Base-by-base conservation (phyloP, 306 rosid species). In the Vicia faba region DNA sequence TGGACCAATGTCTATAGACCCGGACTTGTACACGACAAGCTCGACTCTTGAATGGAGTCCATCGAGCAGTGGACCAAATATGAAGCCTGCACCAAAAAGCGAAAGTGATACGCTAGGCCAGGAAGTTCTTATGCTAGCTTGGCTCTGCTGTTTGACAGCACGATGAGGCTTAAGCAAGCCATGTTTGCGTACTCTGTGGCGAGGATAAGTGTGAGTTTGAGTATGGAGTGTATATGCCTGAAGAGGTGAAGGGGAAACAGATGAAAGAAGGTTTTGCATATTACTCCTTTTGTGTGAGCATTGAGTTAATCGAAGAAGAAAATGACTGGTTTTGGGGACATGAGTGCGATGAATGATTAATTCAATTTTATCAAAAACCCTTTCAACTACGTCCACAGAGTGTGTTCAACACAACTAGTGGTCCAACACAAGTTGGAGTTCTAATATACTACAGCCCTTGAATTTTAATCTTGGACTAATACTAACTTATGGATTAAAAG, bases 21-120 rank as follows among this genome's bases (percentile, higher is more conserved):
- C 89, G 0, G 71, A 79, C 29, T 80, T 65, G 69, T 92, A 92
- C 0, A 74, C 91, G 3, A 89, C 85, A 16, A 89, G 96, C 66
- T 84, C 75, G 13, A 92, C 96, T 63, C 91, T 72, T 1, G 98
- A 92, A 75, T 92, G 95, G 63, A 89, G 84, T 12, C 95, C 96
- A 64, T 89, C 98, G 16, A 92, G 68, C 58, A 92, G 80, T 49
- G 96, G 89, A 53, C 98, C 98, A 2, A 87, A 6, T 19, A 79
- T 26, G 83, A 86, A 84, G 31, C 96, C 96, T 0, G 89, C 43
- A 28, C 88, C 85, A 46, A 89, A 92, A 33, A 89, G 89, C 12
- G 88, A 68, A 16, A 84, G 53, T 5, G 92, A 74, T 12, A 89
- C 68, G 11, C 64, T 65, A 20, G 81, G 88, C 95, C 95, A 87